Conservation (phyloP, 305 asterid species). For the Nicotiana rustica region DNA sequence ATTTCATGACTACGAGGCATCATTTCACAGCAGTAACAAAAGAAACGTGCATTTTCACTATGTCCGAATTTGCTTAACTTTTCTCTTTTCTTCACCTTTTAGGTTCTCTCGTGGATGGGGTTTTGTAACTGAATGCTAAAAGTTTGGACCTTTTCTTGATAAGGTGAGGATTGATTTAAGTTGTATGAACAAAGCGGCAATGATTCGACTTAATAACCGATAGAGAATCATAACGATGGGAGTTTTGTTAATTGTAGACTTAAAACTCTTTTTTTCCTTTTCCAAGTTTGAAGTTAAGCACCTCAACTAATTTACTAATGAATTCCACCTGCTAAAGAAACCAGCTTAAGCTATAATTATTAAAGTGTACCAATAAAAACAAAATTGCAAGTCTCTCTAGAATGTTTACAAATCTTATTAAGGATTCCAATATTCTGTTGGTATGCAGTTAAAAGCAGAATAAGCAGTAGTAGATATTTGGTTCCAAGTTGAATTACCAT, state of each 20-base stretch:
- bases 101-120: neutral
- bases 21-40: conserved; percentile 11
- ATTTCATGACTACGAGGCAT: neutral
- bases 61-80: neutral
- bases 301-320: conserved; percentile 22
- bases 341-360: neutral
- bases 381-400: neutral
- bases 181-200: neutral
- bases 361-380: neutral
- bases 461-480: neutral
- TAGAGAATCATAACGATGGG: conserved; percentile 3
- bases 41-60: neutral
- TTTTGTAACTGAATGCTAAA: neutral
- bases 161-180: neutral
- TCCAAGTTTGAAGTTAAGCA: neutral
- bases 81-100: neutral
- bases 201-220: conserved; percentile 28
- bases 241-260: neutral
- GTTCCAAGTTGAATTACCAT: neutral
- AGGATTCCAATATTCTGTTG: neutral
- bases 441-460: neutral
- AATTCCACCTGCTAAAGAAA: neutral
- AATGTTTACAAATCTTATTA: neutral
- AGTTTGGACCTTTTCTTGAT: conserved; percentile 1
- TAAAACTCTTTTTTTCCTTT: neutral